Evolutionary conservation across 805 yeast species (phyloP), one percentile per base, ranked within the genome.

Genomic region (Suhomyces canberraensis): DNA sequence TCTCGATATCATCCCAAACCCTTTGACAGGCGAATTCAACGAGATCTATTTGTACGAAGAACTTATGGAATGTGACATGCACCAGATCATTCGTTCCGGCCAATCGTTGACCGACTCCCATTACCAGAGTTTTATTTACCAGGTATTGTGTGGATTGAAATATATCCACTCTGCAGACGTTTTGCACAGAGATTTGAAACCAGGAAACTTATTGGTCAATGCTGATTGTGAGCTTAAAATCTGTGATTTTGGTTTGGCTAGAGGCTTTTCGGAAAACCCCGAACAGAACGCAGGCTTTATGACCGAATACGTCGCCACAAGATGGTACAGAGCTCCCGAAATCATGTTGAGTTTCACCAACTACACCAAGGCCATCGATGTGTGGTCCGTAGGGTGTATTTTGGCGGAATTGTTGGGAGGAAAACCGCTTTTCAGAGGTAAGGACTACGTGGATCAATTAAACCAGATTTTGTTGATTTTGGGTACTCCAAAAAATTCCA

Each of bases 271-370:
- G 8, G 79, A 79, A 41, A 83, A 81, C 52, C 85, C 89, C 1
- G 90, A 81, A 42, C 85, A 81, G 50, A 88, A 89, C 50, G 84
- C 85, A 21, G 97, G 96, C n/a, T 91, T 88, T 52, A 68, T 91
- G 71, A 93, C 98, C 1, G 98, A 91, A 60, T 93, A 93, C 57
- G 98, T 93, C 18, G 98, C 98, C 21, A 93, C 98, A 1, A 75
- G 98, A 58, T 93, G 98, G 98, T 93, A 93, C 62, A 73, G 98
- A 48, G 98, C 98, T 3, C 98, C 98, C 0, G 98, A 93, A 56
- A 89, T 93, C 61, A 91, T 93, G 89, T 71, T 93, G 37, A 83
- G 95, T 46, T 88, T 86, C 67, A 95, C 93, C 59, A 87, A 90
- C 41, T 91, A 91, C 61, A 86, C 98, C 4, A 90, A 88, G 64